Base-by-base conservation (phyloP, 495 filamentous ascomycete genomes). In the Aspergillus sparsus region DNA sequence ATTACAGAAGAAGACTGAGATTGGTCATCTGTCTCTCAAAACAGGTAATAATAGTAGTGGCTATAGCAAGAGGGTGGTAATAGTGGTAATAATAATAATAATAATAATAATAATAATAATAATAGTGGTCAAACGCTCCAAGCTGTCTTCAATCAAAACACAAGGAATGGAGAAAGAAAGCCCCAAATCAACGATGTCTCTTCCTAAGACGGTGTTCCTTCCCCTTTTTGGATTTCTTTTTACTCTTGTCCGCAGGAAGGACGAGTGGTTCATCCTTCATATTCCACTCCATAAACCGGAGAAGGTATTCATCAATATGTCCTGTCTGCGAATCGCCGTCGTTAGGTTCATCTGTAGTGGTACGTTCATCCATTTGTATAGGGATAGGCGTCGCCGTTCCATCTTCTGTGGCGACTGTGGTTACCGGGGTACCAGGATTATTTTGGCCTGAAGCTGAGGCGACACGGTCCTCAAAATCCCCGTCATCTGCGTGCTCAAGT, bases 291-390 rank as follows among this genome's bases (percentile, higher is more conserved):
- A 95, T 89, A 60, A 84, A 85, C 32, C 79, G 76, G 55, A 97
- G 74, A 84, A 98, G 90, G 68, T 91, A 96, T 44, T 93, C 90
- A 66, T 98, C 93, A 32, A 95, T 82, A 61, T 85, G 81, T 35
- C 86, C 81, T 44, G 66, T 73, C 41, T 73, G 66, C 47, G 51
- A 55, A 42, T 73, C 73, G 42, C 49, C 66, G 47, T 80, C 79
- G 6, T 67, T 66, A 3, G 73, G 67, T 5, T 74, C 77, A 12
- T 73, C 78, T 15, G 68, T 54, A 12, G 45, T 62, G 21, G 58
- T 64, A 9, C 58, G 39, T n/a, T 60, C 47, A 16, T 58, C 49
- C 44, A 39, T 32, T 55, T 37, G 42, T 15, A 39, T 62, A 39
- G 61, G 63, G 18, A 27, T 37, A 39, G 63, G 60, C 35, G 65